These are phyloP conservation scores for Punica granatum DNA, from an alignment of 345 rosid species.

Conservation along the genomic window DNA sequence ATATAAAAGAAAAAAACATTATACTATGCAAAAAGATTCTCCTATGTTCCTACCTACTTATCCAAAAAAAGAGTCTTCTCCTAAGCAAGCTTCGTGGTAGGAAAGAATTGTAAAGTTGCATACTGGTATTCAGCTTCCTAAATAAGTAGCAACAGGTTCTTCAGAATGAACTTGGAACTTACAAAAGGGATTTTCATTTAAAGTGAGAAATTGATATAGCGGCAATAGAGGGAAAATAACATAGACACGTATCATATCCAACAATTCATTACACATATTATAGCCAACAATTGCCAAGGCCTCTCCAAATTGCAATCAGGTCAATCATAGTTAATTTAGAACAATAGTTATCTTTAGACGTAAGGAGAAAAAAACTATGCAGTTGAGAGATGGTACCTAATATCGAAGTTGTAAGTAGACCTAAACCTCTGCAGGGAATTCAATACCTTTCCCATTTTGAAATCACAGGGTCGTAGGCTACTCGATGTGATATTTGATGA, in stretches of 20 bases:
- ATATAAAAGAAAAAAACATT: background rate
- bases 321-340: background rate
- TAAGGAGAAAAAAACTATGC: too few species aligned
- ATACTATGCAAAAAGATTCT: background rate
- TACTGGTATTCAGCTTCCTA: background rate
- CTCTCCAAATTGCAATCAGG: background rate
- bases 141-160: background rate
- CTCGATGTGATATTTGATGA: conserved; percentile 63
- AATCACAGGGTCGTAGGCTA: conserved; percentile 78
- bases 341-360: too few species aligned
- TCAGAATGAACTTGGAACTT: background rate
- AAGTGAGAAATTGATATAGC: background rate
- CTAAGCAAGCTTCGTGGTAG: background rate
- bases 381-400: conserved; percentile 36
- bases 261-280: background rate
- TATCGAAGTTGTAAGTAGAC: conserved; percentile 70
- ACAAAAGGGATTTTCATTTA: background rate
- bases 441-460: conserved; percentile 73
- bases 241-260: too few species aligned
- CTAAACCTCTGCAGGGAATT: conserved; percentile 60
- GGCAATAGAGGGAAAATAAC: background rate
- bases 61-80: too few species aligned
- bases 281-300: background rate
- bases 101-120: background rate
- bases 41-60: too few species aligned